Evolutionary conservation across 768 basidiomycete species (phyloP), one percentile per base, ranked within the genome.

Genomic region (Gelatoporia subvermispora): DNA sequence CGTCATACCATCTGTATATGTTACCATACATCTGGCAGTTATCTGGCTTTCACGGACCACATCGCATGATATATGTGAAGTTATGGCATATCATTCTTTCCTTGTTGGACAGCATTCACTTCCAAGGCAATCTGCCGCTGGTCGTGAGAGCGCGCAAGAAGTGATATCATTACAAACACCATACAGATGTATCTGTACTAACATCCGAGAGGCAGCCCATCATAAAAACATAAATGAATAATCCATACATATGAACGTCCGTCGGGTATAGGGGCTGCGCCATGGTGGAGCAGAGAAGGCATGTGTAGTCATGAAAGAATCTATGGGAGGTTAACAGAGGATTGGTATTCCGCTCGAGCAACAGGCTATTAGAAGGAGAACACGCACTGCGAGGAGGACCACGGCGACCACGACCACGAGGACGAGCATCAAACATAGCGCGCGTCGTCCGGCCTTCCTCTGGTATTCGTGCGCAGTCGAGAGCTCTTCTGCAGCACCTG

Each of bases 391-490:
- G 21, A 97, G 68, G 25, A 99, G 73, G 3, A 99, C 94, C 51
- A 98, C 71, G n/a, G 79, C 81, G 13, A 86, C 76, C 2, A 99
- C 96, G 48, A 97, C 66, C 23, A 85, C 81, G 42, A 99, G 72
- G 41, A 99, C 79, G 11, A 99, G 63, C 78, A 94, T 82, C 48
- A 99, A 73, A 66, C 93, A 98, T 0, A 88, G 82, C 49, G 93
- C 93, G 18, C 96, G 73, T 22, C 84, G 77, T 13, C 95, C 95
- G 2, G 96, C 96, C 65, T 83, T 95, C 41, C 93, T 82, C 68
- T 99, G 96, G 64, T 96, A 94, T 17, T 91, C 91, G 47, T 88
- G 83, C 3, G 96, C 96, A 15, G 87, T 88, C 2, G 77, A 82
- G 28, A 98, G 76, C 66, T 99, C 94, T 51, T 87, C 83, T 1